Evolutionary conservation across 2,329 filamentous ascomycete genomes (phyloP).

Genomic region (Metarhizium brunneum): DNA sequence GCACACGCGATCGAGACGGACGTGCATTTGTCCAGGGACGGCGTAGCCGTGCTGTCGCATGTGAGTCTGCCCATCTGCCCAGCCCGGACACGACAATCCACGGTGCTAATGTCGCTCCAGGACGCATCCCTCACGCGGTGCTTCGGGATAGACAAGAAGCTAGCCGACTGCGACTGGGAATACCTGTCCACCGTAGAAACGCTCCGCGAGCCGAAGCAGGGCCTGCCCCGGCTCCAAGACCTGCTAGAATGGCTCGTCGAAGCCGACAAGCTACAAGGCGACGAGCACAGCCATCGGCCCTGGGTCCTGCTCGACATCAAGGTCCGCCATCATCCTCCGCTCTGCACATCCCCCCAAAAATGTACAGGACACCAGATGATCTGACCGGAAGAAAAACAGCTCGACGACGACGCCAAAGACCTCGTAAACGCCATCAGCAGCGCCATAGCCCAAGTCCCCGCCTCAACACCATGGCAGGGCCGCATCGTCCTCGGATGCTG

Average conservation of each 20-base stretch:
- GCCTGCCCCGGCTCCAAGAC: conserved; percentile 66
- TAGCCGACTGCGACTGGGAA: conserved; percentile 69
- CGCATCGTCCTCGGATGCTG: conserved; percentile 76
- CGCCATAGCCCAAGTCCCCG: conserved; percentile 46
- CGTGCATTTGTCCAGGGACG: conserved; percentile 72
- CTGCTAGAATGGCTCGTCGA: conserved; percentile 57
- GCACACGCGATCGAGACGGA: conserved; percentile 84
- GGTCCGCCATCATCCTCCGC: conserved; percentile 28
- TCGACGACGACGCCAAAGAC: conserved; percentile 58
- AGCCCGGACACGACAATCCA: too few species aligned
- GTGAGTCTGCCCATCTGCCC: conserved; percentile 32
- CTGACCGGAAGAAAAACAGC: conserved; percentile 27
- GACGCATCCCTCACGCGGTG: conserved; percentile 72
- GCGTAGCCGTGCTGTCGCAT: conserved; percentile 77
- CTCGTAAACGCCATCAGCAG: conserved; percentile 62
- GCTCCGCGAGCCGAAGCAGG: conserved; percentile 54
- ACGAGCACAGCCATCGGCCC: conserved; percentile 43
- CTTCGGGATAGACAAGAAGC: conserved; percentile 63
- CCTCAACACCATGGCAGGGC: conserved; percentile 53
- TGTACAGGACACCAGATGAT: too few species aligned
- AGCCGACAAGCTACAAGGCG: conserved; percentile 40
- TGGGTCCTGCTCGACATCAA: conserved; percentile 91
- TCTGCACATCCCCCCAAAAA: too few species aligned
- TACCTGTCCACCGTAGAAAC: conserved; percentile 63
- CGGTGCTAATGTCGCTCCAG: conserved; percentile 25